These are phyloP conservation scores for Alternaria infectoria DNA, from an alignment of 2,329 filamentous ascomycete genomes.

Conservation along the genomic window DNA sequence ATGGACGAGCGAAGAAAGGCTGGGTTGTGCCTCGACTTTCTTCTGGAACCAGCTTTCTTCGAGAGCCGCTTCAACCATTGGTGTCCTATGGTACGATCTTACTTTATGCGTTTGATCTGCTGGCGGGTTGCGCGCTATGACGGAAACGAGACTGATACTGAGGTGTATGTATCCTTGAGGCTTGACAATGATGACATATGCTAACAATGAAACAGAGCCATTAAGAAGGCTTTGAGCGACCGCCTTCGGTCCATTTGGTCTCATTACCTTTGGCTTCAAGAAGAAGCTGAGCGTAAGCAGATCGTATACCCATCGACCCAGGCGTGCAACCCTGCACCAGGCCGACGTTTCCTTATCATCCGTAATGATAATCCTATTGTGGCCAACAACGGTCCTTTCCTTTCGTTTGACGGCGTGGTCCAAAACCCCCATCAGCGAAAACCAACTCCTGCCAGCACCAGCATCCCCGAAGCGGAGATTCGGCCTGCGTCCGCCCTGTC, in stretches of 20 bases:
- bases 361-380: constrained; percentile 73
- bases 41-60: constrained; percentile 77
- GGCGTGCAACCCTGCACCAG: constrained; percentile 84
- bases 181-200: neutral
- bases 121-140: constrained; percentile 85
- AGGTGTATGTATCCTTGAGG: constrained; percentile 63
- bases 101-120: constrained; percentile 88
- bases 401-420: constrained; percentile 69
- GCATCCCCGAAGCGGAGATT: constrained; percentile 29
- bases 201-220: constrained; percentile 59
- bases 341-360: constrained; percentile 86
- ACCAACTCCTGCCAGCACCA: constrained; percentile 27
- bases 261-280: constrained; percentile 77
- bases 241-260: constrained; percentile 77
- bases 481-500: constrained; percentile 41
- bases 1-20: constrained; percentile 71
- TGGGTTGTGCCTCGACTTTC: constrained; percentile 73
- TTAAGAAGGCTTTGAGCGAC: constrained; percentile 71
- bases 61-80: constrained; percentile 87
- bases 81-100: constrained; percentile 94
- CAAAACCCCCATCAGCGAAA: constrained; percentile 45
- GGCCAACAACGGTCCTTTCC: constrained; percentile 61
- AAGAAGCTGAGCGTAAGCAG: constrained; percentile 65
- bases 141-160: constrained; percentile 68
- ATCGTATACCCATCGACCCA: constrained; percentile 72